Evolutionary conservation across 495 filamentous ascomycete genomes (phyloP).

Genomic region (Hamigera avellanea): DNA sequence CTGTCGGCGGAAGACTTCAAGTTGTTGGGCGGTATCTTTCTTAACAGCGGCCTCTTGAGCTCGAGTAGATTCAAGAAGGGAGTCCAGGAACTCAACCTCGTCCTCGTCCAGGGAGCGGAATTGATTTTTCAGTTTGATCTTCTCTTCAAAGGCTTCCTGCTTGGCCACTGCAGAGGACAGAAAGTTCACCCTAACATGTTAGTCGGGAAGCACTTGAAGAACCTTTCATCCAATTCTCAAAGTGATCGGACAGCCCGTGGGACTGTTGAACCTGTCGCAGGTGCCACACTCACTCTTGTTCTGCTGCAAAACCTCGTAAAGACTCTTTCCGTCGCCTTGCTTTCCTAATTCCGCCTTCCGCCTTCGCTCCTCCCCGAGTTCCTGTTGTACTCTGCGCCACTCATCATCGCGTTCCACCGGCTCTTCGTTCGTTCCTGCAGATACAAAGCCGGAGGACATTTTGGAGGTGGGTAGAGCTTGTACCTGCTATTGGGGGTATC

Average conservation of each 20-base stretch:
- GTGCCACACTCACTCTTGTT: conserved; percentile 88
- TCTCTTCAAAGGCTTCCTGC: conserved; percentile 93
- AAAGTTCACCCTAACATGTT: conserved; percentile 41
- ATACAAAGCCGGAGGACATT: conserved; percentile 86
- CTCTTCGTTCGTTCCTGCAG: conserved; percentile 64
- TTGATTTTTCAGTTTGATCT: conserved; percentile 76
- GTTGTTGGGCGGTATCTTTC: conserved; percentile 61
- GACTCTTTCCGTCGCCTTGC: conserved; percentile 53
- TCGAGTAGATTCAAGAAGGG: conserved; percentile 54
- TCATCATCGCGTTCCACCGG: conserved; percentile 49
- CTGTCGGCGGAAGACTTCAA: conserved; percentile 57
- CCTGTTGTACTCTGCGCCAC: conserved; percentile 67
- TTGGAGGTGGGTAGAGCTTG: too few species aligned
- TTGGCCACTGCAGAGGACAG: conserved; percentile 57
- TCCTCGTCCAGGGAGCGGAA: conserved; percentile 90
- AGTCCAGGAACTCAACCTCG: conserved; percentile 85
- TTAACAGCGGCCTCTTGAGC: conserved; percentile 62
- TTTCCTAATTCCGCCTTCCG: conserved; percentile 45
- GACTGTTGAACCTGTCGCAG: too few species aligned
- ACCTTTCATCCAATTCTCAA: not conserved
- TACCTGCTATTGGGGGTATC: not conserved
- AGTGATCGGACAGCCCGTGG: not conserved
- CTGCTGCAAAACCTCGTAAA: conserved; percentile 80
- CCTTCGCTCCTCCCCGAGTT: conserved; percentile 58
- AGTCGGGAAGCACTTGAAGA: conserved; percentile 18